Conservation (phyloP, 192 early-diverging fungal species). For the Chytriomyces hyalinus region DNA sequence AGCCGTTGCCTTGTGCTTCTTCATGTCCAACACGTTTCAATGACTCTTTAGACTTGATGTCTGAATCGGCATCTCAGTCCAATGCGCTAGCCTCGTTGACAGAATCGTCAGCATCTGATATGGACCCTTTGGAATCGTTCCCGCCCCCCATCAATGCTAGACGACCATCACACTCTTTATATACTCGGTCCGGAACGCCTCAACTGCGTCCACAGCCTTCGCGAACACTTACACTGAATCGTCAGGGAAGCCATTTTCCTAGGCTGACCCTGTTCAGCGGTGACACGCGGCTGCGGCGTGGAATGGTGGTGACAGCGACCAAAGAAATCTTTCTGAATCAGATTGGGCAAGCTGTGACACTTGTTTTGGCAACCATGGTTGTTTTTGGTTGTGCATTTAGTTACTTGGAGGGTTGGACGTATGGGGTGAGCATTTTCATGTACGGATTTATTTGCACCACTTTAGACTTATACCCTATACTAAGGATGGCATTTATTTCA, state of each 20-base stretch:
- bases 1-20: background rate
- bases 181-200: background rate
- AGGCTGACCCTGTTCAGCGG: slow-evolving; percentile 40
- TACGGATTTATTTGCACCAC: too few species aligned
- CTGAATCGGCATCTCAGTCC: background rate
- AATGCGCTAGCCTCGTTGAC: background rate
- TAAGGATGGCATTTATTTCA: slow-evolving; percentile 56
- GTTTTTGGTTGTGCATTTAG: slow-evolving; percentile 49
- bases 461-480: background rate
- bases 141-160: background rate
- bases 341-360: slow-evolving; percentile 37
- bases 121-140: background rate
- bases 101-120: background rate
- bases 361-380: slow-evolving; percentile 50
- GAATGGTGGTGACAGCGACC: slow-evolving; percentile 45
- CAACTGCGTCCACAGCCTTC: background rate
- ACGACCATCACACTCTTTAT: too few species aligned
- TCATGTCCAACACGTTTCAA: background rate
- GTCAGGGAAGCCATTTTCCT: slow-evolving; percentile 39
- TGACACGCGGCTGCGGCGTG: slow-evolving; percentile 35
- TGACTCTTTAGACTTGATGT: background rate
- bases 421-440: slow-evolving; percentile 5
- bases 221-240: slow-evolving; percentile 13
- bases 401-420: slow-evolving; percentile 50
- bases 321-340: slow-evolving; percentile 42